phyloP scores from a whole-genome alignment of 352 stramenopile species.

The Aphanomyces cochlioides region DNA sequence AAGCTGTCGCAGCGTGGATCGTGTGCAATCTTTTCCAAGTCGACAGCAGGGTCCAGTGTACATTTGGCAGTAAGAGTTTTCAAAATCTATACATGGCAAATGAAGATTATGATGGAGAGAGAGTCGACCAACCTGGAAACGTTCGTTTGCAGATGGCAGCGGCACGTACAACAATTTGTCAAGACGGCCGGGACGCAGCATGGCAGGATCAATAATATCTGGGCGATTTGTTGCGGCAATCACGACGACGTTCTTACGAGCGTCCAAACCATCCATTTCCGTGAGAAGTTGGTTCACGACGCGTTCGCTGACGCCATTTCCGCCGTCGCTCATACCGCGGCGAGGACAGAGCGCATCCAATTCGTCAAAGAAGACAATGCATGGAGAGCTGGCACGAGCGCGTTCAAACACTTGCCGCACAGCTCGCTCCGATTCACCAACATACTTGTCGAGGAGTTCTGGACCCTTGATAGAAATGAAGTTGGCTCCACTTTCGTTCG shows the following conservation, averaged over 20 bases:
- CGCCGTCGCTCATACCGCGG: slow-evolving; percentile 50
- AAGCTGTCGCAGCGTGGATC: slow-evolving; percentile 92
- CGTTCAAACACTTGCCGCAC: slow-evolving; percentile 97
- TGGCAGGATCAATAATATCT: slow-evolving; percentile 99
- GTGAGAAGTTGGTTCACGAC: slow-evolving; percentile 98
- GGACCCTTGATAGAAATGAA: slow-evolving; percentile 99
- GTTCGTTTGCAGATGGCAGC: slow-evolving; percentile 80
- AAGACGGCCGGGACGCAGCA: slow-evolving; percentile 96
- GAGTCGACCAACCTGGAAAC: slow-evolving; percentile 34
- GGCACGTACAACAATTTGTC: slow-evolving; percentile 99
- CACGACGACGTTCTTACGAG: slow-evolving; percentile 94
- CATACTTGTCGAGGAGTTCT: slow-evolving; percentile 99
- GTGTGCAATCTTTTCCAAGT: slow-evolving; percentile 88
- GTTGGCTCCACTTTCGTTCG: slow-evolving; percentile 97
- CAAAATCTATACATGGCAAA: slow-evolving; percentile 70
- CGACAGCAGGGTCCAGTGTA: slow-evolving; percentile 57
- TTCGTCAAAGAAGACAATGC: slow-evolving; percentile 99
- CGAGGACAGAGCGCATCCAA: slow-evolving; percentile 96
- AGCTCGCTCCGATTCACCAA: slow-evolving; percentile 96
- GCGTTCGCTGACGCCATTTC: slow-evolving; percentile 90
- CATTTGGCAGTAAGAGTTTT: slow-evolving; percentile 82
- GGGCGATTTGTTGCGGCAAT: slow-evolving; percentile 94
- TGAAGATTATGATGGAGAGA: background rate
- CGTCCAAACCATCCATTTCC: slow-evolving; percentile 98
- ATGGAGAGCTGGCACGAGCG: slow-evolving; percentile 95